Base-by-base conservation (phyloP, 2,329 filamentous ascomycete species). In the Colletotrichum sp. region DNA sequence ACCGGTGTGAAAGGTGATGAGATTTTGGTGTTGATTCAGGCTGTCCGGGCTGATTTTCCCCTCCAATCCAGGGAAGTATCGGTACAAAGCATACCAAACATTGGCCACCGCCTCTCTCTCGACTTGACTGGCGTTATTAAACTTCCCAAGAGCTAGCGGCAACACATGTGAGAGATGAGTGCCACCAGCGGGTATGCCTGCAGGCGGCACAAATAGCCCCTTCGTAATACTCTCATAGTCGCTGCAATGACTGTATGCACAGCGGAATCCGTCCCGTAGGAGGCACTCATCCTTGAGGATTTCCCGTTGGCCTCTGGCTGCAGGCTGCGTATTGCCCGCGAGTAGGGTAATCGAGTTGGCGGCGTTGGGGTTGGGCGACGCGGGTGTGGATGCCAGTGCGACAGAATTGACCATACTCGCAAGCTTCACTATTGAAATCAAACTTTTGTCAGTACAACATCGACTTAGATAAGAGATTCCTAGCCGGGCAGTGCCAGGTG, bases 311-410 rank as follows among this genome's bases (percentile, higher is more conserved):
- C 32, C 16, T 6, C 32, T 64, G 30, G 16, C 22, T 19, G 61
- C 0, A 0, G 32, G 16, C 6, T 36, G 61, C 0, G 36, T 11
- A 22, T 63, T 9, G n/a, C 29, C 15, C 30, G n/a, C 12, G 0
- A 1, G 6, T 27, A 19, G 22, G 25, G 61, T 19, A 13, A 8
- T 62, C 15, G 19, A 6, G 59, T 8, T 62, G 16, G 61, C 32
- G 16, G 61, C 61, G 39, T 64, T 9, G 19, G 6, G 6, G n/a
- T 25, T 25, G 3, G 32, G 61, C 32, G n/a, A 64, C 12, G 12
- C n/a, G 30, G 61, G 30, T 64, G 32, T 36, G 39, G 39, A 44
- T 44, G 25, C 25, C 19, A 36, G 29, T 39, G 27, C 7, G 30
- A 25, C n/a, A 64, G 30, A 11, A 12, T 25, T 8, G 32, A 64